phyloP scores from a whole-genome alignment of 345 rosid genomes.

The Hirschfeldia incana region DNA sequence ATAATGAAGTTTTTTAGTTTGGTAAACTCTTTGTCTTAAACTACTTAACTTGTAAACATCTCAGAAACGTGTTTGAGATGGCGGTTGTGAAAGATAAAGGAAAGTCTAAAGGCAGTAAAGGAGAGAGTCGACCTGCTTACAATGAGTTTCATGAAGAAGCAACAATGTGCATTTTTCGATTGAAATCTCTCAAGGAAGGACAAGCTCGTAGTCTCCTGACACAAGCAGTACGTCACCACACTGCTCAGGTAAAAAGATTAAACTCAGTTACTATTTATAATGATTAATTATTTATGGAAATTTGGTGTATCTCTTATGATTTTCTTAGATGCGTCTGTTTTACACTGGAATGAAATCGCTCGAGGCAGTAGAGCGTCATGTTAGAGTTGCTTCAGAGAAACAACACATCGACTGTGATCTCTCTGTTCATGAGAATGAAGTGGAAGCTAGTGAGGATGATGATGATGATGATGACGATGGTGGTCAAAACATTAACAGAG shows the following conservation, averaged over 20 bases:
- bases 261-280: background rate
- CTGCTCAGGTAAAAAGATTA: slow-evolving; percentile 79
- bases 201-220: slow-evolving; percentile 90
- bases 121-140: slow-evolving; percentile 69
- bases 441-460: slow-evolving; percentile 59
- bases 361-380: slow-evolving; percentile 70
- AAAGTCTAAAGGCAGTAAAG: slow-evolving; percentile 67
- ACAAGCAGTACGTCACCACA: slow-evolving; percentile 93
- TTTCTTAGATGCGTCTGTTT: slow-evolving; percentile 78
- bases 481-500: slow-evolving; percentile 46
- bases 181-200: slow-evolving; percentile 93
- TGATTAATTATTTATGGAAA: background rate
- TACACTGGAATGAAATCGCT: slow-evolving; percentile 79
- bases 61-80: slow-evolving; percentile 71
- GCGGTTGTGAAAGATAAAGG: slow-evolving; percentile 83
- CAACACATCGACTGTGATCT: slow-evolving; percentile 90
- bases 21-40: slow-evolving; percentile 26
- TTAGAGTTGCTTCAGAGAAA: slow-evolving; percentile 62
- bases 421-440: slow-evolving; percentile 62
- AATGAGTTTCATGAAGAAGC: slow-evolving; percentile 83
- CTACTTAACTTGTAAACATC: slow-evolving; percentile 22
- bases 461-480: slow-evolving; percentile 36
- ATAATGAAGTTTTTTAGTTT: slow-evolving; percentile 5
- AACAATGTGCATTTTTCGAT: slow-evolving; percentile 74
- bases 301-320: slow-evolving; percentile 13